Base-by-base conservation (phyloP, 179 eudicot species). In the Beta macrorhiza region DNA sequence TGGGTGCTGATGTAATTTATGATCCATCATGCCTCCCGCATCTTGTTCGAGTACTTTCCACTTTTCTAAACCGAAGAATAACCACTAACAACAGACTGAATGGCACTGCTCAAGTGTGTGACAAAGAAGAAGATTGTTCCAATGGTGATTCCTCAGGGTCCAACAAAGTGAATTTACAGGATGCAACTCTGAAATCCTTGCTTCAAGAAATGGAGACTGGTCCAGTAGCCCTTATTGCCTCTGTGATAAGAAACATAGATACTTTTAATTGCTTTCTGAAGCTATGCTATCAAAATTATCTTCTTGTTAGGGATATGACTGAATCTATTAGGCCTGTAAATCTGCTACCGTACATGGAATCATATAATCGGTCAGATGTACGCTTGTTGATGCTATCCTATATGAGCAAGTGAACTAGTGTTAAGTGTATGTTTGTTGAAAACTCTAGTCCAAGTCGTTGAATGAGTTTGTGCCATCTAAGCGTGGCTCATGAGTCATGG, bases 1-100 rank as follows among this genome's bases (percentile, higher is more conserved):
- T 96, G 83, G 99, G 98, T 37, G 97, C 99, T 56, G 99, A 96
- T 83, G 92, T 96, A 61, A 92, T 94, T 49, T 96, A 96, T 80
- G 86, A 96, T 75, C 99, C 97, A 13, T 81, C 87, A 52, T 92
- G 93, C 89, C 88, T 96, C 79, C 97, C 98, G 0, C 90, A 96
- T 86, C 98, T 94, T 45, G 85, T 94, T 79, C 90, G 91, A 75
- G 89, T 96, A 32, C 90, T 96, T 69, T 68, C 87, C n/a, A 22
- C 76, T 74, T 88, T 92, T 72, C 83, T 96, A 78, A 82, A 82
- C 68, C 86, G 62, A 45, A 82, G 84, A 67, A 82, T 69, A 59
- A 52, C 82, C 29, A 7, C 0, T 55, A 8, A 72, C 57, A 57
- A 76, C n/a, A 45, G 37, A 56, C 63, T 19, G 22, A 65, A 68